Percentiles rank a stretch among this genome's conserved stretches.
Conservation (phyloP, 441 rosid genomes). For the Populus hybrid region DNA sequence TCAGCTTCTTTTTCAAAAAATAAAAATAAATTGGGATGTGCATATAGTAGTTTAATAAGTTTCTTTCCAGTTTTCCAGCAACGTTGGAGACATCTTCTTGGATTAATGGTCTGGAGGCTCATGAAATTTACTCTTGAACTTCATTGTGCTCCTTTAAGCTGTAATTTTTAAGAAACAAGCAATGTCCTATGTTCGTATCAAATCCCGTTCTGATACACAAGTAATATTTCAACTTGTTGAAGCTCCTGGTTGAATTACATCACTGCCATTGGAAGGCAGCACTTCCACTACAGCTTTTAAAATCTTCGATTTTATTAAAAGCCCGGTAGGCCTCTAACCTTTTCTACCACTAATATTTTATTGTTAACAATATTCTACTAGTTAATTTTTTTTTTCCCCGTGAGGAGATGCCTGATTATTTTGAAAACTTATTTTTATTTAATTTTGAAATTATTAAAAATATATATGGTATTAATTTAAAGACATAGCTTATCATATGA, state of each 20-base stretch:
- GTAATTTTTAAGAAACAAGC: not conserved
- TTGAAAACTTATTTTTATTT: too few relatives aligned
- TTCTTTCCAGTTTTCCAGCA: not conserved
- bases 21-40: not conserved
- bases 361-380: too few relatives aligned
- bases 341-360: too few relatives aligned
- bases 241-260: not conserved
- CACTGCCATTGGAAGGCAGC: not conserved
- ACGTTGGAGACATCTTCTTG: not conserved
- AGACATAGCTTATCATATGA: too few relatives aligned
- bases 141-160: not conserved
- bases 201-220: not conserved
- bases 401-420: too few relatives aligned
- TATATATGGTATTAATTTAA: too few relatives aligned
- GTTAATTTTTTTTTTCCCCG: too few relatives aligned
- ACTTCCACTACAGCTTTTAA: not conserved
- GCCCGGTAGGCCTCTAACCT: too few relatives aligned
- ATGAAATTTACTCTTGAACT: not conserved
- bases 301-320: not conserved
- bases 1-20: not conserved
- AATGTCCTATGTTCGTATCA: not conserved
- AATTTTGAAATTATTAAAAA: too few relatives aligned
- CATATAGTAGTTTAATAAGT: not conserved
- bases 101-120: not conserved
- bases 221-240: not conserved